These are phyloP conservation scores for Talaromyces adpressus DNA, from an alignment of 495 filamentous ascomycete species.

Conservation along the genomic window DNA sequence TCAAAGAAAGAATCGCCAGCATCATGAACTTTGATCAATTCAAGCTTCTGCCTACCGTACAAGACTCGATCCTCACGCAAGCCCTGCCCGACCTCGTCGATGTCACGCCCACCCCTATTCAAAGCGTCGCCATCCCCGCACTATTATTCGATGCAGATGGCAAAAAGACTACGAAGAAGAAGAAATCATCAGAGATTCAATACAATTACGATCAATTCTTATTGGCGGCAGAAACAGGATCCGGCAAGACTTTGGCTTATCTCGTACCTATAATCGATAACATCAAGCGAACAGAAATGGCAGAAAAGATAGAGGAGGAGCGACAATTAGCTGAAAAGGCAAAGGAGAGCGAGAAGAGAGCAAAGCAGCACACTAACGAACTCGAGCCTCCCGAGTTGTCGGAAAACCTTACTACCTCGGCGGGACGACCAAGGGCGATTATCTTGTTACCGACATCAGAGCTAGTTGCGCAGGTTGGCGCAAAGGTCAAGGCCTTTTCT, in stretches of 20 bases:
- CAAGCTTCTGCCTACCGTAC: slow-evolving; percentile 61
- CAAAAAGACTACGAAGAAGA: slow-evolving; percentile 19
- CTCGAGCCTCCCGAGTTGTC: slow-evolving; percentile 49
- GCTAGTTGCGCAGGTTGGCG: slow-evolving; percentile 80
- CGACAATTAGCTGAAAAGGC: slow-evolving; percentile 44
- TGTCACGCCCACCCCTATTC: slow-evolving; percentile 76
- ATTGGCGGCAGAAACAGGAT: slow-evolving; percentile 92
- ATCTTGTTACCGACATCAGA: slow-evolving; percentile 93
- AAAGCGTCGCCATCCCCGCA: slow-evolving; percentile 77
- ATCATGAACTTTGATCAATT: slow-evolving; percentile 77
- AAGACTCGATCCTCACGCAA: slow-evolving; percentile 62
- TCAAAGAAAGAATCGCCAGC: slow-evolving; percentile 63
- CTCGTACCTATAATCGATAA: slow-evolving; percentile 74
- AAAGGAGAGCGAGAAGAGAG: slow-evolving; percentile 38
- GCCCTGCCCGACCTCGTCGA: slow-evolving; percentile 65
- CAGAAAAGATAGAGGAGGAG: slow-evolving; percentile 48
- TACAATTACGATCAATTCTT: slow-evolving; percentile 65
- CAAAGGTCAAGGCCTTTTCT: slow-evolving; percentile 68
- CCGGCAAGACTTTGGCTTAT: slow-evolving; percentile 93
- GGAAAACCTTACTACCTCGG: slow-evolving; percentile 60
- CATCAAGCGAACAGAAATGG: slow-evolving; percentile 68
- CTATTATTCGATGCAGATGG: slow-evolving; percentile 46
- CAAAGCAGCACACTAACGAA: slow-evolving; percentile 41
- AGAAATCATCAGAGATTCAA: slow-evolving; percentile 21
- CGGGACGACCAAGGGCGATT: slow-evolving; percentile 72